Evolutionary conservation across 164 flowering plant genomes (phyloP).

Genomic region (Buxus sempervirens): DNA sequence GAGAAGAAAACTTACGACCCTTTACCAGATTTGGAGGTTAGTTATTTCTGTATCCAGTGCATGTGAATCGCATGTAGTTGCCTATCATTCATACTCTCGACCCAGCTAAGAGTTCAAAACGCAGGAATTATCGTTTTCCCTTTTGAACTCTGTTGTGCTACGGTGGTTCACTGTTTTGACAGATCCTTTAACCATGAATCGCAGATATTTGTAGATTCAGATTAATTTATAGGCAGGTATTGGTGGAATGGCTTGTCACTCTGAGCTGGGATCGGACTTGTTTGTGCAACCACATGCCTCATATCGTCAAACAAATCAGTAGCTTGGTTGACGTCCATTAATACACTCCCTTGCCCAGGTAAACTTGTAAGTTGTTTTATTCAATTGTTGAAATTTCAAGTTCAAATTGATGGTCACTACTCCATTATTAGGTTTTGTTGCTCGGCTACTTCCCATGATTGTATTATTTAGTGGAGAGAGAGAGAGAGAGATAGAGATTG

Average conservation of each 20-base stretch:
- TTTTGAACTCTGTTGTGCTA: background rate
- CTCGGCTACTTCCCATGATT: too few species aligned
- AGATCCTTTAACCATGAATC: background rate
- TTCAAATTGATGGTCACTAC: too few species aligned
- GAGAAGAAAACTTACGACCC: conserved; percentile 66
- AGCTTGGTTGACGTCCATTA: too few species aligned
- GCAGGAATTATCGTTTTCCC: background rate
- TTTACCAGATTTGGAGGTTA: conserved; percentile 77
- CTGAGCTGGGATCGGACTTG: background rate
- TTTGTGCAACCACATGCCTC: too few species aligned
- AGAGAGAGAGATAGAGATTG: too few species aligned
- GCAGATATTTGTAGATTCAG: conserved; percentile 28
- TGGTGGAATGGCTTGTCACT: background rate
- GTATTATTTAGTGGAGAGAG: too few species aligned
- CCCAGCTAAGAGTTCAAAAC: background rate
- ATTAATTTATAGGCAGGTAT: conserved; percentile 6
- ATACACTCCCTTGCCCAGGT: too few species aligned
- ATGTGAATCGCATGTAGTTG: background rate
- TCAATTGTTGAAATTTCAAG: too few species aligned
- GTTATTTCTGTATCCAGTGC: conserved; percentile 1
- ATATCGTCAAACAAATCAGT: too few species aligned
- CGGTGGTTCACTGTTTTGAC: background rate
- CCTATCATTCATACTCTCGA: background rate
- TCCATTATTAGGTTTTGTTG: too few species aligned
- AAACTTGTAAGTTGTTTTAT: too few species aligned